Evolutionary conservation across 306 rosid genomes (phyloP), one percentile per base, ranked within the genome.

Genomic region (Lathyrus aphaca): DNA sequence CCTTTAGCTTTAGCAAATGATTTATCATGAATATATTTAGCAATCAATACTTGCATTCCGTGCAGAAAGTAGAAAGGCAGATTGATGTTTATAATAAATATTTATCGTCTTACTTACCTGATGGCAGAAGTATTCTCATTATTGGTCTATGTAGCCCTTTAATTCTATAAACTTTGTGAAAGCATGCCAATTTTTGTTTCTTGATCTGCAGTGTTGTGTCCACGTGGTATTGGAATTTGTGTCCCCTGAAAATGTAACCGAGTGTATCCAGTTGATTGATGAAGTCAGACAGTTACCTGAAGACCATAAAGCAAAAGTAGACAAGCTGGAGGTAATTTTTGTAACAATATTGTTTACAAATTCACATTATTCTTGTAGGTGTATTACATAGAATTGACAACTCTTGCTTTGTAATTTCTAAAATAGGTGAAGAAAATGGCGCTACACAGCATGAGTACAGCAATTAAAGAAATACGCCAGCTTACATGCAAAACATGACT

Each of bases 361-460:
- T 61, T 61, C 63, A 13, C 68, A 72, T 69, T 64, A 44, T 43
- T 60, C 71, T 14, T 2, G 64, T 76, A 58, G 59, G 53, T 49
- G 16, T 23, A 48, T 53, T 15, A 11, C 38, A 25, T 30, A 38
- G 40, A 73, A 59, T 76, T 49, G 54, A 83, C 50, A 59, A 57
- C 8, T 17, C 6, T 21, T 61, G 17, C 7, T 73, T 73, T 68
- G 69, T 3, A 12, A 65, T 66, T 71, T 7, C 75, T 74, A 56
- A 63, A 77, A 48, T 84, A 94, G 99, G 95, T 89, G 84, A 86
- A 82, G 87, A 94, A 82, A 86, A 84, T 85, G 89, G 97, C 95
- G 35, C 88, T 94, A 60, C 62, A 83, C 38, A 75, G 88, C 79
- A 86, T 94, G 73, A 86, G 85, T 74, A 57, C 84, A 58, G 99